Evolutionary conservation across 2,329 filamentous ascomycete species (phyloP).

Genomic region (Amauroascus verrucosus): DNA sequence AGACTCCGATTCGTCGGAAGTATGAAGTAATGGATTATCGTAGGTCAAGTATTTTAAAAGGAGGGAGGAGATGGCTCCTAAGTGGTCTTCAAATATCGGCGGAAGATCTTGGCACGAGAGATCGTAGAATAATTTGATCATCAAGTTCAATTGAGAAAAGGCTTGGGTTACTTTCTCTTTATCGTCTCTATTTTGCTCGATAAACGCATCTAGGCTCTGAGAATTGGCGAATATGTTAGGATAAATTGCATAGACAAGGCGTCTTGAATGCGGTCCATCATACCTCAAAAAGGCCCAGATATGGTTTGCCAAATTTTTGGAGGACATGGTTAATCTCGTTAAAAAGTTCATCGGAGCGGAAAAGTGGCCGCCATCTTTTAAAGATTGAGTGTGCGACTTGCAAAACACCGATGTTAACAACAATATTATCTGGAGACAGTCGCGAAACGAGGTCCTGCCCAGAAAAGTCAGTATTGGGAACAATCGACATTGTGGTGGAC

Average conservation of each 20-base stretch:
- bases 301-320: conserved; percentile 69
- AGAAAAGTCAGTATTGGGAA: conserved; percentile 8
- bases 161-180: conserved; percentile 63
- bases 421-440: conserved; percentile 68
- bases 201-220: conserved; percentile 42
- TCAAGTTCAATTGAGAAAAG: conserved; percentile 75
- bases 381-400: conserved; percentile 98
- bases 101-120: conserved; percentile 95
- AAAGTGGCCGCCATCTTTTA: conserved; percentile 86
- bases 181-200: conserved; percentile 66
- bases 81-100: conserved; percentile 84
- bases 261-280: conserved; percentile 17
- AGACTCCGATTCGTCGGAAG: conserved; percentile 80
- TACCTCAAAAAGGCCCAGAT: conserved; percentile 68
- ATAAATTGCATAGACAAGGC: not conserved
- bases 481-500: not conserved
- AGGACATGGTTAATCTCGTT: conserved; percentile 96
- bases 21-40: conserved; percentile 69
- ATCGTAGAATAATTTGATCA: conserved; percentile 89
- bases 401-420: conserved; percentile 84
- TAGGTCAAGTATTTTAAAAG: conserved; percentile 91
- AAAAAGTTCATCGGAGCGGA: conserved; percentile 84
- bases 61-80: conserved; percentile 63
- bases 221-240: conserved; percentile 6
- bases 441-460: conserved; percentile 72